phyloP scores from a whole-genome alignment of 169 alveolate genomes.

The Plasmodium falciparum region DNA sequence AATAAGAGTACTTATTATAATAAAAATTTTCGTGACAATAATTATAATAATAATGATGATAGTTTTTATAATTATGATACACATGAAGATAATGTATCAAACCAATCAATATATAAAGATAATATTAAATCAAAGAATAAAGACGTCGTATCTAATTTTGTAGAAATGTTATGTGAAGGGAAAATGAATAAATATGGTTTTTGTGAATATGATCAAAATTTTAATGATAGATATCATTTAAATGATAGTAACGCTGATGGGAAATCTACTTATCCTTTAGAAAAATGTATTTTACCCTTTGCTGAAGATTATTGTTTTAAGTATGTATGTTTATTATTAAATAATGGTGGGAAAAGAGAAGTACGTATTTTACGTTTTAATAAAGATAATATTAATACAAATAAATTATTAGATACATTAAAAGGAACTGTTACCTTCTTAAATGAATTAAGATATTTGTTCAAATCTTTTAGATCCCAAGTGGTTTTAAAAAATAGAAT shows the following conservation, averaged over 20 bases:
- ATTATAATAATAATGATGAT: background rate
- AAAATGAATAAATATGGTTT: constrained; percentile 68
- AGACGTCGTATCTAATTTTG: constrained; percentile 60
- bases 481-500: constrained; percentile 59
- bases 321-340: constrained; percentile 44
- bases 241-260: constrained; percentile 44
- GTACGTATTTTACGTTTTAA: constrained; percentile 61
- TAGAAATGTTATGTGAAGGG: constrained; percentile 73
- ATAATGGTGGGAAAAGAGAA: constrained; percentile 48
- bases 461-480: constrained; percentile 64
- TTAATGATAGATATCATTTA: constrained; percentile 57
- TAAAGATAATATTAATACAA: constrained; percentile 47
- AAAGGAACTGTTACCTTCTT: constrained; percentile 67
- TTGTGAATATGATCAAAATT: constrained; percentile 73
- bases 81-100: background rate
- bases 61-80: background rate
- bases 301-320: constrained; percentile 37
- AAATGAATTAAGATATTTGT: constrained; percentile 58
- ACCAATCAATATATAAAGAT: background rate
- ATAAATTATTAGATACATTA: constrained; percentile 61
- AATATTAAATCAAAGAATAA: constrained; percentile 19
- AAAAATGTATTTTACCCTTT: constrained; percentile 52
- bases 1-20: constrained; percentile 7
- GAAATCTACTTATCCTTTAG: constrained; percentile 37
- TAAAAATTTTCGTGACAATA: constrained; percentile 1